A percentile compares a stretch with the other conserved stretches of the same genome.
Evolutionary conservation across 768 basidiomycete species (phyloP).

Genomic region (Mycena capillaripes): DNA sequence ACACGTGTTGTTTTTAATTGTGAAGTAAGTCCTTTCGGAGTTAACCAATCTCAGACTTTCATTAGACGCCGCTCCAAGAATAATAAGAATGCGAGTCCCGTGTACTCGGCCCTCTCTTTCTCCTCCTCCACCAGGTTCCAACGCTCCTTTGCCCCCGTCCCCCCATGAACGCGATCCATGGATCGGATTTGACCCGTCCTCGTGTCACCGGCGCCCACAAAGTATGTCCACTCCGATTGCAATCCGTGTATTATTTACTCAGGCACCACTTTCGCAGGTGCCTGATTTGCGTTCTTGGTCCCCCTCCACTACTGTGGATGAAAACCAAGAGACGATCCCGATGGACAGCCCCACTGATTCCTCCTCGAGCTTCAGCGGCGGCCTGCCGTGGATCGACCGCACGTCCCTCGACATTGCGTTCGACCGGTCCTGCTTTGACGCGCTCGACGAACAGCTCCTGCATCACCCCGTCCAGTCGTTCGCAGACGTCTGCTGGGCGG

Average conservation of each 20-base stretch:
- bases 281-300: not conserved
- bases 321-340: not conserved
- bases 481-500: slow-evolving; percentile 35
- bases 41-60: not conserved
- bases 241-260: not conserved
- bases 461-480: slow-evolving; percentile 24
- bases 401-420: slow-evolving; percentile 16
- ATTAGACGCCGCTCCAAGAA: slow-evolving; percentile 9
- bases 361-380: not conserved
- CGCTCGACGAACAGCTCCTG: slow-evolving; percentile 31
- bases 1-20: not conserved
- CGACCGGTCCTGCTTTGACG: slow-evolving; percentile 16
- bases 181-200: not conserved
- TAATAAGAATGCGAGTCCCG: slow-evolving; percentile 1
- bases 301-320: not conserved
- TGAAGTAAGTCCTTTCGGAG: not conserved
- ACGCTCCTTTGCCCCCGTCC: not conserved
- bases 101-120: not conserved
- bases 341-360: not conserved
- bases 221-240: not conserved
- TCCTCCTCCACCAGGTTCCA: not conserved
- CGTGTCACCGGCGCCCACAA: not conserved
- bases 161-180: not conserved
- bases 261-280: not conserved
- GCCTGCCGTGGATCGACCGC: slow-evolving; percentile 21